Base-by-base conservation (phyloP, 257 asterid genomes). In the Fraxinus excelsior region DNA sequence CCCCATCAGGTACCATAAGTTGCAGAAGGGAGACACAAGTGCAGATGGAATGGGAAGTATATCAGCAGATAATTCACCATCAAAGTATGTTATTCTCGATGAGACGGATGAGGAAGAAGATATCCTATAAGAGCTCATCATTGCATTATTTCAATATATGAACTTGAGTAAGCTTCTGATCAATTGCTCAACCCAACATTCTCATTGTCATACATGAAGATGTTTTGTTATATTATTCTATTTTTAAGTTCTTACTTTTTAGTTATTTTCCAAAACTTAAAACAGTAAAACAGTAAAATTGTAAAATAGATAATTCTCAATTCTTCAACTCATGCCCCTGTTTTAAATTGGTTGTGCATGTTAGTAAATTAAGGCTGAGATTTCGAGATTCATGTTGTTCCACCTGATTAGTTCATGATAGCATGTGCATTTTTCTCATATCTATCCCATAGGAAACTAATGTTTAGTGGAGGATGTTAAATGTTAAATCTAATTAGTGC, bases 31-130 rank as follows among this genome's bases (percentile, higher is more conserved):
- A 16, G 89, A 87, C 70, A 73, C 62, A 60, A 68, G 81, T 28
- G 86, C 62, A 64, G 87, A 78, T 74, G 87, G 75, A 64, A 71
- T 60, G 49, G 79, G 40, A 65, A 77, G 62, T 19, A 62, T 88
- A 11, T 56, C 83, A 10, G 76, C 44, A 3, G 86, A 76, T 29
- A 78, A 70, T 78, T 78, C 79, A 21, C 37, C 90, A 73, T 82
- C 96, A 19, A 91, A 89, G 79, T 94, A 94, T 79, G 96, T 87
- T 80, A 94, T 94, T 56, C 96, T 94, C 28, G 98, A 90, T 67
- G 98, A 92, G 85, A 80, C 81, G 86, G 98, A 92, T 14, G 98
- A 90, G 67, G 90, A 88, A 80, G 97, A 86, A 71, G 91, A 88
- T 14, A 72, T 49, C 51, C 82, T 86, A 72, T 88, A 78, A 81